A percentile compares a stretch with the other conserved stretches of the same genome.
Evolutionary conservation across 2,329 filamentous ascomycete genomes (phyloP).

Genomic region (Epichloe elymi): DNA sequence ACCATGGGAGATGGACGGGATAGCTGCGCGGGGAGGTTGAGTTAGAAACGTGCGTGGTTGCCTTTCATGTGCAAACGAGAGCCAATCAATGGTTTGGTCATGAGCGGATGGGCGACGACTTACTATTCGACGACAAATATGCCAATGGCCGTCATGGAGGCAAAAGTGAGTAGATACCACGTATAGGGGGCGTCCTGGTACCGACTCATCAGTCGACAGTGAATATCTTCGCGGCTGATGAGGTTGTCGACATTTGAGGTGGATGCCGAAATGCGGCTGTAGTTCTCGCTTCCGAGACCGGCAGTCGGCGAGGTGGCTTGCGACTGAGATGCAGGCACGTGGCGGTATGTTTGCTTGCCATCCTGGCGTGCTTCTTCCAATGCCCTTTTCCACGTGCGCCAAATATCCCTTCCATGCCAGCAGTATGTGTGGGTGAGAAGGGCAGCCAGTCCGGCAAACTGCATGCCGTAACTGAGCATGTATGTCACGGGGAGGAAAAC

Average conservation of each 20-base stretch:
- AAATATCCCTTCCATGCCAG: slow-evolving; percentile 77
- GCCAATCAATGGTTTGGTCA: not conserved
- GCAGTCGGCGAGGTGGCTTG: slow-evolving; percentile 8
- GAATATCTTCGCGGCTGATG: slow-evolving; percentile 64
- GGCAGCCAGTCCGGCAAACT: slow-evolving; percentile 71
- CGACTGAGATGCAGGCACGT: slow-evolving; percentile 24
- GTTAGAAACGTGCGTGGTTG: not conserved
- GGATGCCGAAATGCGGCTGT: slow-evolving; percentile 20
- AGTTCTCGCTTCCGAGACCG: slow-evolving; percentile 10
- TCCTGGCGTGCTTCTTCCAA: slow-evolving; percentile 47
- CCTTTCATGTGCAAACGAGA: no score
- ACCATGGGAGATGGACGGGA: slow-evolving; percentile 75
- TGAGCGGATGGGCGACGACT: slow-evolving; percentile 19
- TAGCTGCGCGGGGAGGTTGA: slow-evolving; percentile 33
- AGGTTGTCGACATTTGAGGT: slow-evolving; percentile 37
- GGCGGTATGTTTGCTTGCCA: slow-evolving; percentile 38
- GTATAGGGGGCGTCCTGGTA: slow-evolving; percentile 71
- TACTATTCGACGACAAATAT: slow-evolving; percentile 79
- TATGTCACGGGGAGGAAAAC: slow-evolving; percentile 82
- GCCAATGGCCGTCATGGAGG: slow-evolving; percentile 63
- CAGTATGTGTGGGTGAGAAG: slow-evolving; percentile 69
- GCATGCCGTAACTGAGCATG: slow-evolving; percentile 72
- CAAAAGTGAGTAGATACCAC: slow-evolving; percentile 69
- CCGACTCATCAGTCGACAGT: slow-evolving; percentile 69
- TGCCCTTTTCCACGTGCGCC: slow-evolving; percentile 60